Evolutionary conservation across 2,329 filamentous ascomycete genomes (phyloP), one percentile per base, ranked within the genome.

Genomic region (Stagonosporopsis cucurbitacearum): DNA sequence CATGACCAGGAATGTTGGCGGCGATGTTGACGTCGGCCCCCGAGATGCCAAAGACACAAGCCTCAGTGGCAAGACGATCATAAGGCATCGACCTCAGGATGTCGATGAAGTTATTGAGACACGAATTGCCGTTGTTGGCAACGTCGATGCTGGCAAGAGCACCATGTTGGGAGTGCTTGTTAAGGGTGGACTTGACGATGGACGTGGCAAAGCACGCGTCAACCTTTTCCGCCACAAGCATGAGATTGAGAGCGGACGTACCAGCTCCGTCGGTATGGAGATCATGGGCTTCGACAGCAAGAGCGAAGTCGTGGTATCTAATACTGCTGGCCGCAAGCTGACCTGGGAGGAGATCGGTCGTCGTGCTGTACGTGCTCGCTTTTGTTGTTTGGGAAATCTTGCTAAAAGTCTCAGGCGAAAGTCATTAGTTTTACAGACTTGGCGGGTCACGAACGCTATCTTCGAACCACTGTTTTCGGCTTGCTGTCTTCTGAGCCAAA

Each of bases 301-400:
- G 51, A 94, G 95, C 25, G 86, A 93, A 23, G 89, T 96, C 25
- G 85, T 98, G 15, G 86, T 87, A 15, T 94, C 91, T 35, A 89
- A 89, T 55, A 89, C 88, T 0, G 90, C 93, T 2, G 94, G 92
- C 1, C 86, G 95, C 74, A 91, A 89, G 78, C 80, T 98, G 30
- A 94, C 93, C 4, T 99, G 95, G 95, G 94, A 97, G 75, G 95
- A 99, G 75, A 97, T 99, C 71, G 95, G 95, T 50, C 92, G 90
- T 77, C 89, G 92, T 64, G 96, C 92, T 67, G 89, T 80, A 67
- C 39, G 74, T 56, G 5, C 15, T 6, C 1, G 20, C n/a, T 17
- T 25, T 19, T 28, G 8, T 30, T 7, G 7, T 9, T 1, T 9
- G 13, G 30, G 37, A 15, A 5, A 12, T 39, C 5, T 12, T 54